Evolutionary conservation across 176 grass and related monocot genomes (phyloP).

Genomic region (Eragrostis curvula): DNA sequence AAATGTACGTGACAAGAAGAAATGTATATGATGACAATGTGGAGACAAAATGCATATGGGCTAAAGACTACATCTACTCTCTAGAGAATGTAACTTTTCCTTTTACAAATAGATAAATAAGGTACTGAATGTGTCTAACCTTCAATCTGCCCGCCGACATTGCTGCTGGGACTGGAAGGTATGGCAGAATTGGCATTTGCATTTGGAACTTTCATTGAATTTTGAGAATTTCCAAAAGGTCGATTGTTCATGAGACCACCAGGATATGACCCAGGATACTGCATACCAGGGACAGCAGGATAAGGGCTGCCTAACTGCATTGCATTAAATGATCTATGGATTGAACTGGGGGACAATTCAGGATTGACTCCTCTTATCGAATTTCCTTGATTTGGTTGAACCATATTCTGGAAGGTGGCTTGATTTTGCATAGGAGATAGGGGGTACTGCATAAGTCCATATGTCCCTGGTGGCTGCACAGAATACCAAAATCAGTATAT

Average conservation of each 20-base stretch:
- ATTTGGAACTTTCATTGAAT: conserved; percentile 51
- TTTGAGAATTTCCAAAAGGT: conserved; percentile 65
- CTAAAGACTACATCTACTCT: background rate
- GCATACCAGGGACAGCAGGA: conserved; percentile 65
- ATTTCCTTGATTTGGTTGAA: conserved; percentile 72
- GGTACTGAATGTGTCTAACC: conserved; percentile 45
- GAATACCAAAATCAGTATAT: conserved; percentile 24
- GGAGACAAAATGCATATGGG: background rate
- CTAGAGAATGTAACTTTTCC: background rate
- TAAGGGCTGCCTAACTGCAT: conserved; percentile 76
- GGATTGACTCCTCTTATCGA: conserved; percentile 63
- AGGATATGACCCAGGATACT: conserved; percentile 68
- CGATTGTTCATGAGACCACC: conserved; percentile 48
- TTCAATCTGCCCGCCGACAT: conserved; percentile 59
- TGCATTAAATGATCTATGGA: conserved; percentile 71
- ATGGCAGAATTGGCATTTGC: conserved; percentile 43
- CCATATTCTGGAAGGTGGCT: conserved; percentile 73
- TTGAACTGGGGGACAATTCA: conserved; percentile 65
- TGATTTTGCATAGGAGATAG: conserved; percentile 97
- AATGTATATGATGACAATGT: too few relatives aligned
- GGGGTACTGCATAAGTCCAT: conserved; percentile 88
- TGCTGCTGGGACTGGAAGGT: conserved; percentile 56
- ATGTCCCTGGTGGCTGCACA: conserved; percentile 83
- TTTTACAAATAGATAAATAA: conserved; percentile 5
- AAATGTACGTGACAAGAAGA: background rate